A percentile compares a stretch with the other conserved stretches of the same genome.
These are phyloP conservation scores for Vigna nakashimae DNA, from an alignment of 306 rosid genomes.

Conservation along the genomic window DNA sequence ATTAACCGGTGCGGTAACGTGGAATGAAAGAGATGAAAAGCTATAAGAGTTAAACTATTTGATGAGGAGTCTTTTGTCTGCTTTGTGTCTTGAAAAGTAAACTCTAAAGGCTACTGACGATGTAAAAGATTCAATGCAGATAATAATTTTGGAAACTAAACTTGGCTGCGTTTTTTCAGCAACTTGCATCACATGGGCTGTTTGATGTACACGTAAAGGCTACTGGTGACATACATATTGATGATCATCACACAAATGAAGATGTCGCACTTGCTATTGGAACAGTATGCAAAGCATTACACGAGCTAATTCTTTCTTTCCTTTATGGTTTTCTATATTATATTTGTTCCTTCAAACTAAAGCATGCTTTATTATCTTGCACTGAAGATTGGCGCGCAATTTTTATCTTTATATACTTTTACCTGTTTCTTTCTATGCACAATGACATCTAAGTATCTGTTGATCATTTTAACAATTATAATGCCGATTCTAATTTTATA, in stretches of 20 bases:
- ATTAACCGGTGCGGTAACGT: background rate
- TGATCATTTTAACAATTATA: constrained; percentile 8
- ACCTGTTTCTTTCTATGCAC: constrained; percentile 27
- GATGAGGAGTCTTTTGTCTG: background rate
- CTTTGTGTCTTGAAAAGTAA: constrained; percentile 8
- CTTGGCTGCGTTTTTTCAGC: constrained; percentile 55
- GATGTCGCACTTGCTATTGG: constrained; percentile 94
- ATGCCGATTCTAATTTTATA: background rate
- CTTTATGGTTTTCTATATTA: constrained; percentile 21
- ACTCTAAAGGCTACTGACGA: constrained; percentile 5
- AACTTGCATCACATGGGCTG: constrained; percentile 94
- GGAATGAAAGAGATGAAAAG: constrained; percentile 15
- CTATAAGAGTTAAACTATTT: constrained; percentile 10
- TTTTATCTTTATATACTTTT: constrained; percentile 15
- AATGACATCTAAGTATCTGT: constrained; percentile 16
- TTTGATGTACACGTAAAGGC: constrained; percentile 85
- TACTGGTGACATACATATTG: constrained; percentile 83
- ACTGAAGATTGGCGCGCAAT: background rate
- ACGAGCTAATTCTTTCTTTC: constrained; percentile 30
- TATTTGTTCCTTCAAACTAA: background rate
- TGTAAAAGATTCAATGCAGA: background rate
- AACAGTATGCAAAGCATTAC: constrained; percentile 62
- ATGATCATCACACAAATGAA: constrained; percentile 95
- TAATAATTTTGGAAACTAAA: constrained; percentile 13
- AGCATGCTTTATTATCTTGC: constrained; percentile 11